Conservation (phyloP, 1,284 basidiomycete species). For the Rhodofomes roseus region DNA sequence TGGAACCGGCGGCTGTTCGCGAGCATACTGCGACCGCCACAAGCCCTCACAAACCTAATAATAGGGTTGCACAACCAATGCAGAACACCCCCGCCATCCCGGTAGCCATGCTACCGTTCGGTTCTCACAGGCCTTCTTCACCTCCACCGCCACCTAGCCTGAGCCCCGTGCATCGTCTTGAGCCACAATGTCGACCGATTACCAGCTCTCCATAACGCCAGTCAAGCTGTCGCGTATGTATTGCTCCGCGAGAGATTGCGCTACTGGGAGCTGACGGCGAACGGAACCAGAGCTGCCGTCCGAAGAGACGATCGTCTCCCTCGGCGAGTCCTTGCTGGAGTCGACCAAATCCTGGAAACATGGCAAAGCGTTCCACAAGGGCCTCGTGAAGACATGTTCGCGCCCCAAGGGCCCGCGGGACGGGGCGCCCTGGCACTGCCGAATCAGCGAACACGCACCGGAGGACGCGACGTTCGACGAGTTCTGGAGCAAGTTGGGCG, state of each 20-base stretch:
- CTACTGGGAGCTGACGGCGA: background rate
- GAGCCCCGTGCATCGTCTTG: background rate
- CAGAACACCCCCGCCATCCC: background rate
- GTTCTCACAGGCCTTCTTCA: conserved; percentile 2
- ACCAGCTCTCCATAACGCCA: conserved; percentile 20
- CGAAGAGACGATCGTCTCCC: conserved; percentile 51
- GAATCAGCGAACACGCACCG: conserved; percentile 60
- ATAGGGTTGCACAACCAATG: background rate
- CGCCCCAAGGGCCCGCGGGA: conserved; percentile 49
- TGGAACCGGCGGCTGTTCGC: background rate
- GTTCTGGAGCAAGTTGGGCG: conserved; percentile 64
- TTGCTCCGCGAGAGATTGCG: background rate
- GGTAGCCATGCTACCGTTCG: conserved; percentile 3
- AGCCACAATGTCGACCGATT: conserved; percentile 13
- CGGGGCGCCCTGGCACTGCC: conserved; percentile 61
- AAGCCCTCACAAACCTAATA: background rate
- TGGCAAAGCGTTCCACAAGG: conserved; percentile 56
- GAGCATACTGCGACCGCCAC: background rate
- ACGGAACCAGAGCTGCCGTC: conserved; percentile 48
- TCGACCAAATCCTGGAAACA: conserved; percentile 57
- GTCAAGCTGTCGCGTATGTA: conserved; percentile 19
- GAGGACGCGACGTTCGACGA: conserved; percentile 67
- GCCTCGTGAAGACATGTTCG: conserved; percentile 48
- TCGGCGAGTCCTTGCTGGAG: conserved; percentile 53
- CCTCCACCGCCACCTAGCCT: background rate